Evolutionary conservation across 352 stramenopile genomes (phyloP).

Genomic region (Stramenopiles sp.): DNA sequence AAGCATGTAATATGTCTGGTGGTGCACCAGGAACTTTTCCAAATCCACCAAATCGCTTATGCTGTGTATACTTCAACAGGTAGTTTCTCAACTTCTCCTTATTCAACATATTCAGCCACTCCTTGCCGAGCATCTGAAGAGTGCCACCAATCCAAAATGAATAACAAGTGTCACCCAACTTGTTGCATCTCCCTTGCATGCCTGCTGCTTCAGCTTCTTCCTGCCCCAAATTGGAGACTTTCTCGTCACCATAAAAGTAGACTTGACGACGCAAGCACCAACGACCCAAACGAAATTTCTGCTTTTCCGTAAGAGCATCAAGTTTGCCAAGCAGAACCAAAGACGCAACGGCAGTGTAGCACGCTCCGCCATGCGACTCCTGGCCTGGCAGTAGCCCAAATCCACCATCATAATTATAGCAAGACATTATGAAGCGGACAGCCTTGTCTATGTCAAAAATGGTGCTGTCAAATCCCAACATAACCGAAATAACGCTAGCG

Average conservation of each 20-base stretch:
- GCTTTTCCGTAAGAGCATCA: slow-evolving; percentile 28
- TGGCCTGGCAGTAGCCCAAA: slow-evolving; percentile 29
- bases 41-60: slow-evolving; percentile 28
- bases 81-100: slow-evolving; percentile 22
- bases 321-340: slow-evolving; percentile 30
- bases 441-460: no score
- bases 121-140: slow-evolving; percentile 23
- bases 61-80: slow-evolving; percentile 31
- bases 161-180: slow-evolving; percentile 36
- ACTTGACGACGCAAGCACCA: slow-evolving; percentile 15
- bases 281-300: not conserved
- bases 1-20: slow-evolving; percentile 34
- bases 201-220: no score
- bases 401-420: slow-evolving; percentile 32
- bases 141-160: slow-evolving; percentile 36
- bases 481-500: slow-evolving; percentile 31
- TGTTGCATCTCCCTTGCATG: slow-evolving; percentile 36
- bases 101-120: not conserved
- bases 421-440: slow-evolving; percentile 28
- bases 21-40: slow-evolving; percentile 23
- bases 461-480: no score
- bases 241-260: no score
- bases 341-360: slow-evolving; percentile 33
- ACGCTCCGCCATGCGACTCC: slow-evolving; percentile 37
- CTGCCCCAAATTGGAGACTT: no score